Evolutionary conservation across 2,329 filamentous ascomycete genomes (phyloP).

Genomic region (Botrytis tulipae): DNA sequence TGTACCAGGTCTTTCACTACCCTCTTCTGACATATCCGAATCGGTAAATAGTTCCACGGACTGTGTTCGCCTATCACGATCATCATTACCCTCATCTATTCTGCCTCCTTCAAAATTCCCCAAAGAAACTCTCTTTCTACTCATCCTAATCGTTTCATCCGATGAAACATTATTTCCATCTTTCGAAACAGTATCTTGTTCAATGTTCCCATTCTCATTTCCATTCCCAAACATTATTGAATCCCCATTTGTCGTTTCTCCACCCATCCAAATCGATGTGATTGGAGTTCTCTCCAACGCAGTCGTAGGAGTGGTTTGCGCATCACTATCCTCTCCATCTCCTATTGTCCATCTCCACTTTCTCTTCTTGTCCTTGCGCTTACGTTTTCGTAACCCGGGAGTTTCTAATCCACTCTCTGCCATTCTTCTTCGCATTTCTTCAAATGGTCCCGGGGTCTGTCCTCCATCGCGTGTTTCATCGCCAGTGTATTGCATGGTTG

Average conservation of each 20-base stretch:
- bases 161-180: not conserved
- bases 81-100: not conserved
- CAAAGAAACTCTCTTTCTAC: not conserved
- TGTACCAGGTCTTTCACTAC: slow-evolving; percentile 18
- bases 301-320: slow-evolving; percentile 29
- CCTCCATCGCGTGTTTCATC: slow-evolving; percentile 60
- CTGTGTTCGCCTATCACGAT: slow-evolving; percentile 11
- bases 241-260: slow-evolving; percentile 17
- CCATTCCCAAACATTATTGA: not conserved
- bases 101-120: not conserved
- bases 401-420: slow-evolving; percentile 42
- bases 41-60: slow-evolving; percentile 21
- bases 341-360: slow-evolving; percentile 66
- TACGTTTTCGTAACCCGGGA: slow-evolving; percentile 47
- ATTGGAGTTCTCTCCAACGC: slow-evolving; percentile 30
- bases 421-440: slow-evolving; percentile 60
- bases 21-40: slow-evolving; percentile 26
- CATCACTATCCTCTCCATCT: slow-evolving; percentile 40
- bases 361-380: slow-evolving; percentile 57
- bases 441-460: slow-evolving; percentile 61
- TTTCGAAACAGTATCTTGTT: not conserved
- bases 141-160: not conserved
- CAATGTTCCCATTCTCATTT: not conserved
- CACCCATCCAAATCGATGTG: slow-evolving; percentile 29
- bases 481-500: slow-evolving; percentile 51